Evolutionary conservation across 345 rosid genomes (phyloP), one percentile per base, ranked within the genome.

Genomic region (Acer campestre): DNA sequence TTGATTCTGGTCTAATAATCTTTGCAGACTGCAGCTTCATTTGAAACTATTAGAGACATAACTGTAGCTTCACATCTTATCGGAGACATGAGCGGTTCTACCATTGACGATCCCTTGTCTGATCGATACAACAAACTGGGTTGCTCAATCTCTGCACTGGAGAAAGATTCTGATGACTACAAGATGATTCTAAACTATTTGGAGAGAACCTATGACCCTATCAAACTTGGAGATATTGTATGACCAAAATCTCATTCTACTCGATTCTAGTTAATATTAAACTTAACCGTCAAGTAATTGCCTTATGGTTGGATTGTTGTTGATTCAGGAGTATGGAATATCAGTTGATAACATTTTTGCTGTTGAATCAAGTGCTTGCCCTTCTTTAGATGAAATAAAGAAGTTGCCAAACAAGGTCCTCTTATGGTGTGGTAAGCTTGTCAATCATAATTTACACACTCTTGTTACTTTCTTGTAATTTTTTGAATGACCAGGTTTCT

Each of bases 351-450:
- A 88, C 61, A 82, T 90, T 18, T 93, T 90, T 62, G 77, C 82
- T 0, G 88, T 93, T 0, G 93, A 95, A 71, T 81, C 92, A 0
- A 72, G 78, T 0, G 95, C 88, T 0, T 76, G 80, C 17, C 93
- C 94, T n/a, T 84, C 96, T 0, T 56, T 89, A 62, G 97, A 92
- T 31, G 97, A 90, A 7, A 78, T 91, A 40, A 91, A 87, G 81
- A 86, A 90, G 78, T 42, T 86, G 31, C 90, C 95, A 0, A 94
- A 90, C 84, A 92, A 88, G 74, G 81, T 89, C 35, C 93, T 92
- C 25, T 56, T 92, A 49, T 92, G 99, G 97, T 96, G 95, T 78
- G 97, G 98, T 93, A 76, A 81, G 88, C 4, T 31, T 68, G 31
- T 71, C 16, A 35, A 56, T 2, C 1, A 23, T 2, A 13, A 0